Conservation (phyloP, 2,329 filamentous ascomycete genomes). For the Talaromyces rugulosus region DNA sequence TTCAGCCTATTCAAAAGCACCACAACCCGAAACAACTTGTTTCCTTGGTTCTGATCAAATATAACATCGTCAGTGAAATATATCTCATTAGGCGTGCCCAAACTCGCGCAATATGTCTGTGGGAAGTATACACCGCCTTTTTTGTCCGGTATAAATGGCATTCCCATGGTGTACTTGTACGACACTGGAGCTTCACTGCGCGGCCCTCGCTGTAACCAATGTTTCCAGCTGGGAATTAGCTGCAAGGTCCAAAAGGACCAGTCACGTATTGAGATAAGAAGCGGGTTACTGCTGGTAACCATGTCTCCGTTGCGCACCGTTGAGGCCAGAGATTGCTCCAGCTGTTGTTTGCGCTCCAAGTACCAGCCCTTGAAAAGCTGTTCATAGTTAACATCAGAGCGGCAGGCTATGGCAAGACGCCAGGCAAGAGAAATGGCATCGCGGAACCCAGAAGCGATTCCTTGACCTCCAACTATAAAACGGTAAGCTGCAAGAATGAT, state of each 20-base stretch:
- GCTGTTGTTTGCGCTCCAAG: not conserved
- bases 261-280: not conserved
- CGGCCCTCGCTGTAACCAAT: not conserved
- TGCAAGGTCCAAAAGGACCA: not conserved
- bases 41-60: not conserved
- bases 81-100: not conserved
- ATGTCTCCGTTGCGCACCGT: not conserved
- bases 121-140: not conserved
- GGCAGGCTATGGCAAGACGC: not conserved
- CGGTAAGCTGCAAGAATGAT: not conserved
- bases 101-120: not conserved
- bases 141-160: not conserved
- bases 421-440: not conserved
- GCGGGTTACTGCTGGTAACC: not conserved
- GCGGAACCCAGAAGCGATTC: not conserved
- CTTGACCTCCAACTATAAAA: conserved; percentile 1
- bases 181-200: not conserved
- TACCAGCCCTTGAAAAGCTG: not conserved
- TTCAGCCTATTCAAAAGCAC: not conserved
- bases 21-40: not conserved
- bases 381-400: not conserved
- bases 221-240: not conserved
- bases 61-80: not conserved
- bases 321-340: not conserved
- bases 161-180: not conserved